A percentile compares a stretch with the other conserved stretches of the same genome.
Evolutionary conservation across 345 rosid genomes (phyloP).

Genomic region (Sisymbrium altissimum): DNA sequence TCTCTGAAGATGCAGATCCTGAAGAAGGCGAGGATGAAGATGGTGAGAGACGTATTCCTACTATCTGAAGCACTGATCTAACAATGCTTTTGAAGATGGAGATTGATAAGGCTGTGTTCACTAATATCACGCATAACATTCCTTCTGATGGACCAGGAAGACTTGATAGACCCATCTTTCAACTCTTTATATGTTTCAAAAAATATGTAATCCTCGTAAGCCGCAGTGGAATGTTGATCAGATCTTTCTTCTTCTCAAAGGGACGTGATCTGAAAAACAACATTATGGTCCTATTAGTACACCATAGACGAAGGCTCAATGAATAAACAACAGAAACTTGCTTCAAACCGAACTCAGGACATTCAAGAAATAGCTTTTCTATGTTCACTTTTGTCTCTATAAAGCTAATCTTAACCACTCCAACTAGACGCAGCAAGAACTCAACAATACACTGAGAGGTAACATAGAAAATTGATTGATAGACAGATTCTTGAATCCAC

Average conservation of each 20-base stretch:
- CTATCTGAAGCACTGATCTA: slow-evolving; percentile 55
- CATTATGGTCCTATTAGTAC: slow-evolving; percentile 15
- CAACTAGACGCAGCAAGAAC: background rate
- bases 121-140: slow-evolving; percentile 66
- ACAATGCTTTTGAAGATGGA: slow-evolving; percentile 68
- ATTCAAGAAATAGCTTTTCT: background rate
- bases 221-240: background rate
- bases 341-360: background rate
- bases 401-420: background rate
- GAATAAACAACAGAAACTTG: background rate
- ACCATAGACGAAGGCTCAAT: background rate
- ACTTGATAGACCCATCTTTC: slow-evolving; percentile 75
- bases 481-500: background rate
- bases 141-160: slow-evolving; percentile 95
- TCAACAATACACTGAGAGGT: background rate
- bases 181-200: background rate
- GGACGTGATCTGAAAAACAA: slow-evolving; percentile 32
- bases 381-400: background rate
- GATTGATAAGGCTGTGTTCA: slow-evolving; percentile 81
- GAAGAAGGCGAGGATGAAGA: slow-evolving; percentile 35
- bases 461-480: background rate
- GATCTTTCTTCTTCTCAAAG: slow-evolving; percentile 3
- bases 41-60: slow-evolving; percentile 55
- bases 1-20: slow-evolving; percentile 28
- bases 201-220: background rate